A percentile compares a stretch with the other conserved stretches of the same genome.
Evolutionary conservation across 2,329 filamentous ascomycete genomes (phyloP).

Genomic region (Trichoderma cornu-damae): DNA sequence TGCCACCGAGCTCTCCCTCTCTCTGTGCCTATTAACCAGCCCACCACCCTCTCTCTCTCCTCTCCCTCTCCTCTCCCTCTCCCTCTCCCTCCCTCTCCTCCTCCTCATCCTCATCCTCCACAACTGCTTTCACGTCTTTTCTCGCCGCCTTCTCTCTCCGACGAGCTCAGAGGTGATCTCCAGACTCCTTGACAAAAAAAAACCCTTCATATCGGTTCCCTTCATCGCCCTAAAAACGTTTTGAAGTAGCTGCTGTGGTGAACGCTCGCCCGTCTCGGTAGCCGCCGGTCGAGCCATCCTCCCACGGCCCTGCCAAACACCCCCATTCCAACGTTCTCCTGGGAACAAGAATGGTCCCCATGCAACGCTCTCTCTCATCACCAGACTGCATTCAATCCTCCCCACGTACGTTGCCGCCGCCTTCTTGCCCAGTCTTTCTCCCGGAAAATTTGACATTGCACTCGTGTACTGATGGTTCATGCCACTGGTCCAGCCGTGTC

Average conservation of each 20-base stretch:
- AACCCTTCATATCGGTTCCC: neutral
- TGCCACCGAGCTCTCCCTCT: neutral
- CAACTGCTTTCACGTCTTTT: too few relatives aligned
- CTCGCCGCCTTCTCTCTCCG: neutral
- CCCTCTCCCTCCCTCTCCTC: neutral
- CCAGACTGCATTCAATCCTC: conserved; percentile 54
- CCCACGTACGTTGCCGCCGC: conserved; percentile 49
- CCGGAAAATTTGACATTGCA: conserved; percentile 10
- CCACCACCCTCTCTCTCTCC: neutral
- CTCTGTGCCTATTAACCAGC: neutral
- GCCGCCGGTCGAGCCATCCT: conserved; percentile 16
- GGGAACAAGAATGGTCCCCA: conserved; percentile 55
- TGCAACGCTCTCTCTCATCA: conserved; percentile 59
- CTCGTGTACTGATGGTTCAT: conserved; percentile 29
- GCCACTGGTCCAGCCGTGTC: conserved; percentile 30
- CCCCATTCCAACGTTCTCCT: conserved; percentile 27
- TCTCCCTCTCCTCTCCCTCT: too few relatives aligned
- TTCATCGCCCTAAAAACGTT: neutral
- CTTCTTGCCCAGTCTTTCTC: conserved; percentile 7
- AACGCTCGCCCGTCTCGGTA: conserved; percentile 12
- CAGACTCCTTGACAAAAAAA: neutral
- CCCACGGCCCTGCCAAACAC: neutral
- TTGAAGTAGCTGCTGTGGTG: neutral
- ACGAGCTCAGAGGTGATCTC: neutral
- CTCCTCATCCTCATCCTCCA: neutral